Conservation (phyloP, 257 asterid species). For the Asclepias syriaca region DNA sequence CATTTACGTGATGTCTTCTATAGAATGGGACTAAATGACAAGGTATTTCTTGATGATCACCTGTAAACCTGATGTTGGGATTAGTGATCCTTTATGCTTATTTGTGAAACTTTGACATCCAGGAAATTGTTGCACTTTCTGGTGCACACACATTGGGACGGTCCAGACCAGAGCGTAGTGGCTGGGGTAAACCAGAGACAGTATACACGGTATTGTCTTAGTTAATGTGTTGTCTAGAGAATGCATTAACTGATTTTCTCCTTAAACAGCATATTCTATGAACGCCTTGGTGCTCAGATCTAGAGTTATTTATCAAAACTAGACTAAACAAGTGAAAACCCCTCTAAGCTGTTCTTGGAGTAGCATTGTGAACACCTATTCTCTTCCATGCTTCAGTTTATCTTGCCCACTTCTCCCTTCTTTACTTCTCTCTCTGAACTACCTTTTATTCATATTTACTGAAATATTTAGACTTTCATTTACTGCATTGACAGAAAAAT, state of each 20-base stretch:
- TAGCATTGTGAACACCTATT: not conserved
- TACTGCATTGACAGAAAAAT: slow-evolving; percentile 63
- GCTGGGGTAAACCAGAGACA: slow-evolving; percentile 97
- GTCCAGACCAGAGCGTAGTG: slow-evolving; percentile 98
- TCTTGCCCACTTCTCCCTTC: not conserved
- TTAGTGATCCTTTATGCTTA: slow-evolving; percentile 9
- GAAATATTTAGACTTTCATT: slow-evolving; percentile 2
- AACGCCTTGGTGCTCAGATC: not conserved
- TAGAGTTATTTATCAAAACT: too few relatives aligned
- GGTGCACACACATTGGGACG: slow-evolving; percentile 98
- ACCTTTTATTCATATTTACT: not conserved
- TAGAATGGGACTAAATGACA: slow-evolving; percentile 86
- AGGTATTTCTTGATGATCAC: slow-evolving; percentile 41
- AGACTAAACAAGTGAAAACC: not conserved
- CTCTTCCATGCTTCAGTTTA: not conserved
- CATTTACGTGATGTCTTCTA: slow-evolving; percentile 93
- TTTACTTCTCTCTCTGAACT: not conserved
- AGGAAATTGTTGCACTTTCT: slow-evolving; percentile 99
- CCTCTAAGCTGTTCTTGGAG: not conserved
- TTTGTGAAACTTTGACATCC: slow-evolving; percentile 22
- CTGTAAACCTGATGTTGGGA: slow-evolving; percentile 10
- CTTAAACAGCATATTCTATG: too few relatives aligned
- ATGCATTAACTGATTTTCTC: not conserved
- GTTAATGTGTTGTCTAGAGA: not conserved
- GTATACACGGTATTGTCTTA: slow-evolving; percentile 64